phyloP scores from a whole-genome alignment of 2,329 filamentous ascomycete genomes.

The Myriosclerotinia scirpicola region DNA sequence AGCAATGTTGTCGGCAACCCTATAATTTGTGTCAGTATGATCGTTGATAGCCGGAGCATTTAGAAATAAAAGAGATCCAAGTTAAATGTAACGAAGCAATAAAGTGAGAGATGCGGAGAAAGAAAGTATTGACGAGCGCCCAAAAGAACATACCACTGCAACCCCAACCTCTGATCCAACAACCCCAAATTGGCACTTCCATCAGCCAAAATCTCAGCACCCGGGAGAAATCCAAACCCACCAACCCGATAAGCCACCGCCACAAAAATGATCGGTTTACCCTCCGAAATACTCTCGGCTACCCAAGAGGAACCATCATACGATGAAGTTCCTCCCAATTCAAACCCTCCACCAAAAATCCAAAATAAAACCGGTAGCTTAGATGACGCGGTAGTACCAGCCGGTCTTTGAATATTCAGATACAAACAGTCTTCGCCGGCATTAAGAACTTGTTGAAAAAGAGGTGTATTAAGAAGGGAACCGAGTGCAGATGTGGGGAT shows the following conservation, averaged over 20 bases:
- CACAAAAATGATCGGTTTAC: slow-evolving; percentile 71
- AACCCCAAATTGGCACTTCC: slow-evolving; percentile 70
- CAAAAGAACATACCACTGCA: slow-evolving; percentile 57
- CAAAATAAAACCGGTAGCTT: slow-evolving; percentile 68
- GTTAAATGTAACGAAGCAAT: background rate
- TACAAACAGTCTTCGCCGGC: slow-evolving; percentile 65
- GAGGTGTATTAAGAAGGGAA: slow-evolving; percentile 52
- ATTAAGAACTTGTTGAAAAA: slow-evolving; percentile 56
- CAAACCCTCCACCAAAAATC: slow-evolving; percentile 69
- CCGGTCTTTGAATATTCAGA: slow-evolving; percentile 59
- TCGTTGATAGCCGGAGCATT: background rate
- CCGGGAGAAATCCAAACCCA: slow-evolving; percentile 72
- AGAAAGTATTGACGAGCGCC: background rate
- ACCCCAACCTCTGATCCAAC: slow-evolving; percentile 68
- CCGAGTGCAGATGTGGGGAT: slow-evolving; percentile 48
- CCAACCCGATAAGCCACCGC: slow-evolving; percentile 76
- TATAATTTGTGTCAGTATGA: background rate
- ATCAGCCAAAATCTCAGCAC: slow-evolving; percentile 65
- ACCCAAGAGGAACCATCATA: slow-evolving; percentile 55
- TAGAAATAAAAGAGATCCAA: no score
- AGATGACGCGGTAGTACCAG: slow-evolving; percentile 52
- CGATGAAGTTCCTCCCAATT: slow-evolving; percentile 52
- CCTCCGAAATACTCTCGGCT: slow-evolving; percentile 46
- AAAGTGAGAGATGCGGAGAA: background rate
- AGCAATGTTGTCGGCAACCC: slow-evolving; percentile 70